Evolutionary conservation across 306 rosid genomes (phyloP).

Genomic region (Fragaria iinumae): DNA sequence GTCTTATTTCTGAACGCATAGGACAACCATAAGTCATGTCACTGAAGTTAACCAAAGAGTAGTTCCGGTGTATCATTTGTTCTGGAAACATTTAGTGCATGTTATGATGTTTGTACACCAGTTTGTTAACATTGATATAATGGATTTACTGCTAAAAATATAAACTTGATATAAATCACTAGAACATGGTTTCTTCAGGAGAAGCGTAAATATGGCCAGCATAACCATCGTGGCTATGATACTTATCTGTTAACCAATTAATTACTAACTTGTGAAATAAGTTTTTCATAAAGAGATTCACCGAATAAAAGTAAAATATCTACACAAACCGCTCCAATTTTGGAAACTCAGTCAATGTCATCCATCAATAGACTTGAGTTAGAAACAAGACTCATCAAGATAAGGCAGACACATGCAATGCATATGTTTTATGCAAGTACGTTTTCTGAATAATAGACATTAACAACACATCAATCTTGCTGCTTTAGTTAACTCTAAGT

Average conservation of each 20-base stretch:
- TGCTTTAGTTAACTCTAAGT: background rate
- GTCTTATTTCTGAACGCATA: background rate
- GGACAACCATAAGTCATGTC: background rate
- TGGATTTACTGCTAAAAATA: background rate
- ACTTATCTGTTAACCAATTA: too few relatives aligned
- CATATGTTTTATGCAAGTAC: too few relatives aligned
- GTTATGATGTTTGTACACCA: background rate
- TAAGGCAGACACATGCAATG: too few relatives aligned
- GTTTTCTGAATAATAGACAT: too few relatives aligned
- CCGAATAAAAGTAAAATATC: too few relatives aligned
- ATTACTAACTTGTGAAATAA: too few relatives aligned
- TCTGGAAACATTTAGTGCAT: background rate
- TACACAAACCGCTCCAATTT: too few relatives aligned
- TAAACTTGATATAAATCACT: background rate
- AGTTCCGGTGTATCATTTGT: background rate
- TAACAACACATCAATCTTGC: too few relatives aligned
- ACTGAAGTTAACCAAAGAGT: background rate
- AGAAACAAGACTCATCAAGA: too few relatives aligned
- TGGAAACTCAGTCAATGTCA: too few relatives aligned
- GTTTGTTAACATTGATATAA: background rate
- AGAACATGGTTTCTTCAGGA: background rate
- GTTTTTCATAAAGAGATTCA: too few relatives aligned
- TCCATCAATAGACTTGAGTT: too few relatives aligned
- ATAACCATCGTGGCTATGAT: background rate
- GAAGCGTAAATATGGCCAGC: background rate